phyloP scores from a whole-genome alignment of 2,329 filamentous ascomycete genomes.

The Colletotrichum shisoi region DNA sequence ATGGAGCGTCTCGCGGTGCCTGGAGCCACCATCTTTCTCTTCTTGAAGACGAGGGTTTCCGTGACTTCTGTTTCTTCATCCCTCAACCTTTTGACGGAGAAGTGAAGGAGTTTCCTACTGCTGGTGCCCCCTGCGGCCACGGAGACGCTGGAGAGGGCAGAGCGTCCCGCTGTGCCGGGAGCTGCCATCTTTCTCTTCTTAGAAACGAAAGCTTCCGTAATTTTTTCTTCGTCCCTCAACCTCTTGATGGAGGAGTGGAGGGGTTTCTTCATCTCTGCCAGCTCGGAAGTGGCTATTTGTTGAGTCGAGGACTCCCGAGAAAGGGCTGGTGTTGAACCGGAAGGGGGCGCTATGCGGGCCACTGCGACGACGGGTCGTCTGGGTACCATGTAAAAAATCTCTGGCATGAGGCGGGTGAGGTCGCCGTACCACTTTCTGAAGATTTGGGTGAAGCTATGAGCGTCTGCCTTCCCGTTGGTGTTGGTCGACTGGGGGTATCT shows the following conservation, averaged over 20 bases:
- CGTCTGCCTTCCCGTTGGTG: background rate
- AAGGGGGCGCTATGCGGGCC: background rate
- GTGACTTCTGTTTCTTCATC: background rate
- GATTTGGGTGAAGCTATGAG: background rate
- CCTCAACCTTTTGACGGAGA: background rate
- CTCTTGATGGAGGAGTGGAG: background rate
- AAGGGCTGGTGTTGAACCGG: background rate
- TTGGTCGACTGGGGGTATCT: background rate
- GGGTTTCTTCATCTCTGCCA: background rate
- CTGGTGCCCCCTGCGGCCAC: background rate
- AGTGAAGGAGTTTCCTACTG: background rate
- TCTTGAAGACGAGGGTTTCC: background rate
- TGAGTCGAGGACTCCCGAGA: background rate
- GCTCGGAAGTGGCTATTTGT: background rate
- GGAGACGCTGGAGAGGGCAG: background rate
- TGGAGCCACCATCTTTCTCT: background rate
- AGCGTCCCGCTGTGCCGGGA: background rate
- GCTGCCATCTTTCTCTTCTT: background rate
- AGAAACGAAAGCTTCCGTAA: background rate
- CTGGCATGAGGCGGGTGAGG: background rate
- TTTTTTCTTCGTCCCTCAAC: background rate
- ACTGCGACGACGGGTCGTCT: background rate
- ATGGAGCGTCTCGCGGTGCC: background rate
- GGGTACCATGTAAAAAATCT: background rate
- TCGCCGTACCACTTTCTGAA: background rate